A percentile compares a stretch with the other conserved stretches of the same genome.
phyloP scores from a whole-genome alignment of 306 rosid species.

The Gillenia trifoliata region DNA sequence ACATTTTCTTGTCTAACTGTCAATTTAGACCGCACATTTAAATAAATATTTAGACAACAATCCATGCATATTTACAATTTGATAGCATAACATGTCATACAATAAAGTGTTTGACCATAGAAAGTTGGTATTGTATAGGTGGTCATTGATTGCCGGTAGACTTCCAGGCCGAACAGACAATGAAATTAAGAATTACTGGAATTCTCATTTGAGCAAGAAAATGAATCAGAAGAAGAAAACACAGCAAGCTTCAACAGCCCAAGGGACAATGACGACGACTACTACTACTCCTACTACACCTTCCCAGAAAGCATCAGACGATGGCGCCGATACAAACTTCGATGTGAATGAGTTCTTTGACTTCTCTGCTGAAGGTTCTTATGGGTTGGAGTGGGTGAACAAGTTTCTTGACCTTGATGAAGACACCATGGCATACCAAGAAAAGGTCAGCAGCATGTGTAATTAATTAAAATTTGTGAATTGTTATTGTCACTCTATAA shows the following conservation, averaged over 20 bases:
- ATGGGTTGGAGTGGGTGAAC: constrained; percentile 48
- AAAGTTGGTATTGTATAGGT: constrained; percentile 23
- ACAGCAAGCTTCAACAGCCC: constrained; percentile 5
- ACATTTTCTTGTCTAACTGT: background rate
- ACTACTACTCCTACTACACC: background rate
- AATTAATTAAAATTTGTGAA: background rate
- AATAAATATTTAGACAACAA: background rate
- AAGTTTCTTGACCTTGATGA: constrained; percentile 44
- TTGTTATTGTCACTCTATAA: background rate
- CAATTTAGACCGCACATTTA: background rate
- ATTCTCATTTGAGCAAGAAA: constrained; percentile 71
- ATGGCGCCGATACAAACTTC: constrained; percentile 22
- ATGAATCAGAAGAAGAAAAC: constrained; percentile 15
- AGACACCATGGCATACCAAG: constrained; percentile 9
- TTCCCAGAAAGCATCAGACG: background rate
- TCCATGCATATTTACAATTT: background rate
- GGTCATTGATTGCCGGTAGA: constrained; percentile 74
- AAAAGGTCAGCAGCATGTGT: constrained; percentile 4
- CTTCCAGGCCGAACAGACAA: constrained; percentile 74
- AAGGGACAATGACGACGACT: constrained; percentile 6
- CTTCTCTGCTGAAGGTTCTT: constrained; percentile 34
- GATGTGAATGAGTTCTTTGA: constrained; percentile 49
- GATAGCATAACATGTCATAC: background rate
- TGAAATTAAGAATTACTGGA: constrained; percentile 69
- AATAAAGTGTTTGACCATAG: background rate